Percentiles rank a stretch among this genome's conserved stretches.
Evolutionary conservation across 148 eudicot genomes (phyloP).

Genomic region (Heliosperma pusillum): DNA sequence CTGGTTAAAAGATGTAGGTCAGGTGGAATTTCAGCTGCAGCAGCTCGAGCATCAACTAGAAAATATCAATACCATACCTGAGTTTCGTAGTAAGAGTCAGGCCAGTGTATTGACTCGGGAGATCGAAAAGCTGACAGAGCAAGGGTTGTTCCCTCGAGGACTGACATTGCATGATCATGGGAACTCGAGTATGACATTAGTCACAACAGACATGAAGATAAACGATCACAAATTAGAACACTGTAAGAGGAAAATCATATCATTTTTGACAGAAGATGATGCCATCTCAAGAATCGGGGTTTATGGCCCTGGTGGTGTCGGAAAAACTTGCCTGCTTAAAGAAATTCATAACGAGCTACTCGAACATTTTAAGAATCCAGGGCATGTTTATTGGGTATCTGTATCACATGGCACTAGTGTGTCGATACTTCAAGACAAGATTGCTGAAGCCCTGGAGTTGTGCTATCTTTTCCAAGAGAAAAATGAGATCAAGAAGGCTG

Average conservation of each 20-base stretch:
- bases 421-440: constrained; percentile 21
- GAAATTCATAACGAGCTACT: constrained; percentile 29
- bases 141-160: constrained; percentile 22
- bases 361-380: neutral
- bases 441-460: constrained; percentile 26
- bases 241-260: constrained; percentile 18
- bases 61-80: neutral
- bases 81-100: neutral
- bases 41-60: constrained; percentile 19
- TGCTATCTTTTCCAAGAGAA: constrained; percentile 13
- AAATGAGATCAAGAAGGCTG: constrained; percentile 21
- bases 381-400: constrained; percentile 25
- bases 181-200: constrained; percentile 21
- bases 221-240: constrained; percentile 10
- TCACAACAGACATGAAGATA: constrained; percentile 18
- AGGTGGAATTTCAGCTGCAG: constrained; percentile 18
- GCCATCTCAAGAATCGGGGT: constrained; percentile 18
- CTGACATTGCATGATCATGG: constrained; percentile 18
- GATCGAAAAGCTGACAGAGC: constrained; percentile 16
- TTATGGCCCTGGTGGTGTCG: constrained; percentile 29
- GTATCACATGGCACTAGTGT: constrained; percentile 23
- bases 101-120: constrained; percentile 9
- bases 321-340: constrained; percentile 29
- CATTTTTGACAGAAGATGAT: constrained; percentile 20
- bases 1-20: constrained; percentile 23